Percentiles rank a stretch among this genome's conserved stretches.
phyloP scores from a whole-genome alignment of 768 basidiomycete genomes.

The Gloeostereum incarnatum region DNA sequence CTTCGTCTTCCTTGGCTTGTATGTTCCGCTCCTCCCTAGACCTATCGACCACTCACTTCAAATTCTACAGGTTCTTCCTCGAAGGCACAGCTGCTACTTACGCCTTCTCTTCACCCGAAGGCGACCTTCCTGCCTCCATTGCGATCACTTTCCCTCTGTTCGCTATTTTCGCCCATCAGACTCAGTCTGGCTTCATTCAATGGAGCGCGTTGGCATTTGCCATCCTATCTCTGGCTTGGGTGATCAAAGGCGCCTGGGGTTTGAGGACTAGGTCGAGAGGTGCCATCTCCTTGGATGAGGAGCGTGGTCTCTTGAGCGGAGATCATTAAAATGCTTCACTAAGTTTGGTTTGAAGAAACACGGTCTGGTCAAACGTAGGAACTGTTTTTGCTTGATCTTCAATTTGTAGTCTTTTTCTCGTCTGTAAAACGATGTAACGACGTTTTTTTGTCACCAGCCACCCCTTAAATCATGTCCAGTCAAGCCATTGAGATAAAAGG shows the following conservation, averaged over 20 bases:
- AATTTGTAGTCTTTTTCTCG: too few species aligned
- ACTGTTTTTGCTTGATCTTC: too few species aligned
- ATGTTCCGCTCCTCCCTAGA: constrained; percentile 19
- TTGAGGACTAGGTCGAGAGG: constrained; percentile 33
- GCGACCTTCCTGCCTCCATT: constrained; percentile 87
- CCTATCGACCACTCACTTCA: constrained; percentile 2
- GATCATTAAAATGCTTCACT: constrained; percentile 15
- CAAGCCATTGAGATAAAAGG: too few species aligned
- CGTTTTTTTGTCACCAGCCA: too few species aligned
- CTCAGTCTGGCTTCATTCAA: constrained; percentile 67
- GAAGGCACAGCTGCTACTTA: constrained; percentile 91
- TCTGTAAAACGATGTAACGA: too few species aligned
- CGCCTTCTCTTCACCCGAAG: constrained; percentile 83
- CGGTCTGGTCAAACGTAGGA: too few species aligned
- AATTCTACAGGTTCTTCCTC: constrained; percentile 65
- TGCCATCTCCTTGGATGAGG: constrained; percentile 73
- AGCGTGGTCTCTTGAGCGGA: constrained; percentile 75
- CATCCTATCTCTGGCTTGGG: constrained; percentile 77
- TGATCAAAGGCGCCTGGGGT: constrained; percentile 67
- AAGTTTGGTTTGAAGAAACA: too few species aligned
- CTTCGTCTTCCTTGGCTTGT: constrained; percentile 90
- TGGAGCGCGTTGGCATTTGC: constrained; percentile 84
- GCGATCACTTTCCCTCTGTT: constrained; percentile 92
- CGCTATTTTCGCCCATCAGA: constrained; percentile 82
- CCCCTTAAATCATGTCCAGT: too few species aligned